Conservation (phyloP, 2,329 filamentous ascomycete genomes). For the Aspergillus fructus region DNA sequence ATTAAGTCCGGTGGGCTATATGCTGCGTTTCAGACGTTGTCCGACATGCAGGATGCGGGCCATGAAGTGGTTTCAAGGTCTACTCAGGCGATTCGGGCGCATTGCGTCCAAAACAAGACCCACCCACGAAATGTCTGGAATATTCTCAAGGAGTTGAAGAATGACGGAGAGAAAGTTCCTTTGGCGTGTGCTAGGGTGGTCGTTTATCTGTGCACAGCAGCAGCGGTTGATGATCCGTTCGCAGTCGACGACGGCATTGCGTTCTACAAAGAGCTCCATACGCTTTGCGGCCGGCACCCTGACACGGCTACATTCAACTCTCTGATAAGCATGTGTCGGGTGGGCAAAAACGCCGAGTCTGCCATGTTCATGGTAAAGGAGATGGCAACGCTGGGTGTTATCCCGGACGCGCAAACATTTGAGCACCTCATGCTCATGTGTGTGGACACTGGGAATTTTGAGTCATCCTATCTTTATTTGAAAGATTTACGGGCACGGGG, state of each 20-base stretch:
- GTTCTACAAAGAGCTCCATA: constrained; percentile 62
- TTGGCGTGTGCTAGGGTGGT: constrained; percentile 47
- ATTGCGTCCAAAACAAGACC: constrained; percentile 51
- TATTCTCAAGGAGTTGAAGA: constrained; percentile 57
- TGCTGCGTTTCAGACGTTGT: constrained; percentile 67
- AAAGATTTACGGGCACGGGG: constrained; percentile 35
- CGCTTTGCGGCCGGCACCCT: constrained; percentile 45
- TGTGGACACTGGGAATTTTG: constrained; percentile 38
- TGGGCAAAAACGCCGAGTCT: constrained; percentile 48
- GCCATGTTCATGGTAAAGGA: constrained; percentile 64
- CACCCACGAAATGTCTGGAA: constrained; percentile 55
- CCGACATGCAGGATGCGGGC: constrained; percentile 69
- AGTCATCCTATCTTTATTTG: constrained; percentile 39
- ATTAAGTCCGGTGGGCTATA: constrained; percentile 58
- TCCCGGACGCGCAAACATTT: constrained; percentile 60
- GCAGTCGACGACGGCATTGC: constrained; percentile 53
- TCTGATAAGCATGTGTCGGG: constrained; percentile 53
- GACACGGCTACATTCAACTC: constrained; percentile 58
- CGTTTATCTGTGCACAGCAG: constrained; percentile 51
- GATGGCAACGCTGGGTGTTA: constrained; percentile 56
- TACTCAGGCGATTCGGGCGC: constrained; percentile 62
- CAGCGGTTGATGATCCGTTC: constrained; percentile 32
- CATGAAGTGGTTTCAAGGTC: constrained; percentile 57
- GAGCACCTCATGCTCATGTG: constrained; percentile 62
- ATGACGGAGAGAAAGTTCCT: constrained; percentile 51